Evolutionary conservation across 2,329 filamentous ascomycete species (phyloP).

Genomic region (Intubia oerlemansii): DNA sequence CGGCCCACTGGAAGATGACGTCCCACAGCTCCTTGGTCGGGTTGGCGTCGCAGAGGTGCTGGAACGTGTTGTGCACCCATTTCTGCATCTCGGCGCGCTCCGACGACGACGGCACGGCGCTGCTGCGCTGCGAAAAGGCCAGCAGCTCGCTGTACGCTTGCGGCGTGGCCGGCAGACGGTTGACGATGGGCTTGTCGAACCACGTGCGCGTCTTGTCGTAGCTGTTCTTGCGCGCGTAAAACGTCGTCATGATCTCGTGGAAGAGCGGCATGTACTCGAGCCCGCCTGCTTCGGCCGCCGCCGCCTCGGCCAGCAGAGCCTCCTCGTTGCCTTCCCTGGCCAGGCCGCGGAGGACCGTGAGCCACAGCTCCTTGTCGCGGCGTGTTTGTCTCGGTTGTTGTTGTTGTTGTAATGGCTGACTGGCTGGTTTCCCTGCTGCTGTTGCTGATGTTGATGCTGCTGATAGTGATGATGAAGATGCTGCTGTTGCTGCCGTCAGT

Average conservation of each 20-base stretch:
- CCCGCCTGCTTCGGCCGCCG: conserved; percentile 17
- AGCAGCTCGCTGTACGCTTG: conserved; percentile 32
- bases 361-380: conserved; percentile 19
- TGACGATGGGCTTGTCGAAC: conserved; percentile 34
- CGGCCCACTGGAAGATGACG: conserved; percentile 53
- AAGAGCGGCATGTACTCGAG: conserved; percentile 22
- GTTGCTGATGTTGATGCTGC: not conserved
- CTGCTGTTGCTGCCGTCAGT: not conserved
- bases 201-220: conserved; percentile 43
- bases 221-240: conserved; percentile 37
- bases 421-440: no score
- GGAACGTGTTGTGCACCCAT: conserved; percentile 41
- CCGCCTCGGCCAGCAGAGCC: conserved; percentile 30
- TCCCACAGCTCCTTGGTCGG: conserved; percentile 41
- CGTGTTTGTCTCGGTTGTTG: no score
- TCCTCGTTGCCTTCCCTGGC: conserved; percentile 34
- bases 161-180: conserved; percentile 18
- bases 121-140: conserved; percentile 30
- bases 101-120: not conserved
- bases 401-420: no score
- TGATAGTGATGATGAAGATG: not conserved
- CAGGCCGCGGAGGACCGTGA: conserved; percentile 36
- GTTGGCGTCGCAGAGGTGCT: conserved; percentile 21
- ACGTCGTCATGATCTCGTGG: conserved; percentile 34
- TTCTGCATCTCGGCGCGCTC: conserved; percentile 19